Conservation (phyloP, 768 basidiomycete genomes). For the Russula earlei region DNA sequence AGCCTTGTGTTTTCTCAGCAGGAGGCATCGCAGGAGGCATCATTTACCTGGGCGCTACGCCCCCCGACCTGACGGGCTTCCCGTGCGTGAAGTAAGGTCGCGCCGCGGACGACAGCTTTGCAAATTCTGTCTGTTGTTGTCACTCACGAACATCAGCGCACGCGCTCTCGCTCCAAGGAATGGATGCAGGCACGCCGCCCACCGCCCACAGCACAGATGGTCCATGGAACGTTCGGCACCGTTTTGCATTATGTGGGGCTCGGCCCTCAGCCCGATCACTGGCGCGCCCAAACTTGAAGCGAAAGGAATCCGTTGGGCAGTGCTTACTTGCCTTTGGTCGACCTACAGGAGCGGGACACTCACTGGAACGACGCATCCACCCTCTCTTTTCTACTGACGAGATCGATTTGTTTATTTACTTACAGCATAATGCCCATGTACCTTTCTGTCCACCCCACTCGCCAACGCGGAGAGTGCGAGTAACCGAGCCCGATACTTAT, state of each 20-base stretch:
- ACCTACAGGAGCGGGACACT: not conserved
- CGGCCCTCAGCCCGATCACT: not conserved
- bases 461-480: constrained; percentile 8
- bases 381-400: not conserved
- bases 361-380: not conserved
- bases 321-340: not conserved
- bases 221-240: not conserved
- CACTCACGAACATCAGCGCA: constrained; percentile 4
- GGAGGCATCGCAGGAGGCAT: not conserved
- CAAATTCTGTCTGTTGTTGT: constrained; percentile 12
- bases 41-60: constrained; percentile 16
- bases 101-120: constrained; percentile 13
- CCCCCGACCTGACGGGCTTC: constrained; percentile 4
- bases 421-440: not conserved
- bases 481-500: not conserved
- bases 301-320: not conserved
- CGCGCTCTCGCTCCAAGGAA: constrained; percentile 9
- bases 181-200: constrained; percentile 17
- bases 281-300: not conserved
- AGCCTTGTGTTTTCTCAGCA: not conserved
- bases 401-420: not conserved
- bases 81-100: not conserved
- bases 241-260: not conserved
- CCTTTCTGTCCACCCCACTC: not conserved
- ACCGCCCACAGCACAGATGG: not conserved